A percentile compares a stretch with the other conserved stretches of the same genome.
These are phyloP conservation scores for Fraxinus sp. DNA, from an alignment of 305 asterid species.

Conservation along the genomic window DNA sequence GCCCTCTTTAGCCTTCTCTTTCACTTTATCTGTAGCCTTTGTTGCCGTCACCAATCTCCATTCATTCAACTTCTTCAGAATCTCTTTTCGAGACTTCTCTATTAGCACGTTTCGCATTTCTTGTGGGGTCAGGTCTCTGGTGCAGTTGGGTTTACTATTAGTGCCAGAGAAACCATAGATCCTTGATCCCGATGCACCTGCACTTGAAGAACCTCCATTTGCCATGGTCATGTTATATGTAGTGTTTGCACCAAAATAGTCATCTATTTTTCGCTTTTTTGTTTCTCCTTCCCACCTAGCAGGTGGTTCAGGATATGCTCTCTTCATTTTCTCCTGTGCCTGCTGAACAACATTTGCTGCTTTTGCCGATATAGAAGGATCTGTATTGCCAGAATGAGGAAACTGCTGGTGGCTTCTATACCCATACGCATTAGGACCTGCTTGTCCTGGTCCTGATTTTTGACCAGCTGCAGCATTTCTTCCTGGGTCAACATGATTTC, in stretches of 20 bases:
- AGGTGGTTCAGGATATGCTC: constrained; percentile 45
- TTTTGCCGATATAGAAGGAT: constrained; percentile 50
- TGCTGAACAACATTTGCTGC: constrained; percentile 69
- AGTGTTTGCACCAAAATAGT: constrained; percentile 25
- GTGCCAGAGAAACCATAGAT: constrained; percentile 28
- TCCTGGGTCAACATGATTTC: constrained; percentile 33
- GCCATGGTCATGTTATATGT: constrained; percentile 28
- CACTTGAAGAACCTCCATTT: constrained; percentile 21
- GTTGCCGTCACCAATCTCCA: constrained; percentile 31
- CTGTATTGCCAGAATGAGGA: constrained; percentile 35
- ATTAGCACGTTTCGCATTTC: constrained; percentile 50
- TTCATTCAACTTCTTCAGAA: constrained; percentile 34
- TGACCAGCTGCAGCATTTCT: constrained; percentile 43
- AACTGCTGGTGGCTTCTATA: constrained; percentile 34
- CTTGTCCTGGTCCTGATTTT: constrained; percentile 39
- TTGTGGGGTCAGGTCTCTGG: constrained; percentile 41
- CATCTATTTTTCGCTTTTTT: constrained; percentile 49
- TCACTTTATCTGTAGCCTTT: constrained; percentile 19
- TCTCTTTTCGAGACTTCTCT: constrained; percentile 48
- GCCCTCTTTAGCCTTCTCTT: constrained; percentile 32
- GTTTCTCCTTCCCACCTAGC: constrained; percentile 31
- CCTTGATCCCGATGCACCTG: constrained; percentile 17
- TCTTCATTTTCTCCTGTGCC: constrained; percentile 63
- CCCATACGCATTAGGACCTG: constrained; percentile 29
- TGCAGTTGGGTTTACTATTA: constrained; percentile 33